Conservation (phyloP, 139 green algal genomes). For the Auxenochlorella pyrenoidosa region DNA sequence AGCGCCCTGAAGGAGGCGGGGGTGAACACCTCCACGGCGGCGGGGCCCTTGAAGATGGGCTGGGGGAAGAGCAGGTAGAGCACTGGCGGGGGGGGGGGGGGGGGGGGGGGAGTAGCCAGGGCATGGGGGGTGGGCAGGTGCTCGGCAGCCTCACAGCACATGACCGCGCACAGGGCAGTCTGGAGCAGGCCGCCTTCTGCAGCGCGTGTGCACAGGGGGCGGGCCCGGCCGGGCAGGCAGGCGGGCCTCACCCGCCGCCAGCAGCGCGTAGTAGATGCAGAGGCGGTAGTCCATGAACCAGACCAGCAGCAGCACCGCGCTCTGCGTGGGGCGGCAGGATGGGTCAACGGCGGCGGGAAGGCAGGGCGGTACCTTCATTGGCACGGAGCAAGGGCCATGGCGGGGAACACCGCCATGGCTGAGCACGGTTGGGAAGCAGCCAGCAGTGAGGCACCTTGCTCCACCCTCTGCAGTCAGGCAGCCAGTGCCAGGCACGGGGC, state of each 20-base stretch:
- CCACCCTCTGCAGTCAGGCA: not conserved
- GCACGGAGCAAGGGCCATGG: no score
- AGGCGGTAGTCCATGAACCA: slow-evolving; percentile 48
- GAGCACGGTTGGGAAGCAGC: no score
- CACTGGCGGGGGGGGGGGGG: not conserved
- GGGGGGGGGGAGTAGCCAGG: not conserved
- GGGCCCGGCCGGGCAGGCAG: no score
- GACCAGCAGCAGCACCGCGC: slow-evolving; percentile 25
- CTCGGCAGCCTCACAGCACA: no score
- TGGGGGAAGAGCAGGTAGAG: slow-evolving; percentile 50
- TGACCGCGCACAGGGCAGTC: no score
- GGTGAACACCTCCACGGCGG: slow-evolving; percentile 46
- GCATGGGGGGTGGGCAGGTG: not conserved
- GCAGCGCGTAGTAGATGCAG: slow-evolving; percentile 35
- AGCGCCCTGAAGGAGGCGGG: slow-evolving; percentile 40
- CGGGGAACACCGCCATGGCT: no score
- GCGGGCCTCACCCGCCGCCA: slow-evolving; percentile 1
- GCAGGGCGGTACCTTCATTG: no score
- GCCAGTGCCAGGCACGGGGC: not conserved
- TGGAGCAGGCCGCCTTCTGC: no score
- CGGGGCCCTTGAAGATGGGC: slow-evolving; percentile 51
- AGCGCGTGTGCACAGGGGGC: not conserved
- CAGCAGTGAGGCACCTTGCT: not conserved
- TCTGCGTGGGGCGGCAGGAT: not conserved
- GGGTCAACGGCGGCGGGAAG: no score